phyloP scores from a whole-genome alignment of 1,284 basidiomycete genomes.

The Ceratobasidium sp. region DNA sequence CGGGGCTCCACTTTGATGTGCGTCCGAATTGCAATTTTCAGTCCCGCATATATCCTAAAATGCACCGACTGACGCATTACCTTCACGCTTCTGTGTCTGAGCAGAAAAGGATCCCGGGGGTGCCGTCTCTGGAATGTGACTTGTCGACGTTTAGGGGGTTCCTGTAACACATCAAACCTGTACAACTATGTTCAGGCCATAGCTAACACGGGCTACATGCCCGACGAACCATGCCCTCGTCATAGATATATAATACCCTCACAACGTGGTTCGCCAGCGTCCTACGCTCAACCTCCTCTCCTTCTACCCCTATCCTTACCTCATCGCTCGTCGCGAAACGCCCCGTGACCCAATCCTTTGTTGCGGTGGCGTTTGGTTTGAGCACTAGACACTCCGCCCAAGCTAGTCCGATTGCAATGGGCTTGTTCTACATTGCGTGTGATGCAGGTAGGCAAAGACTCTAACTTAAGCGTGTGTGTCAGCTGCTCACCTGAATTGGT shows the following conservation, averaged over 20 bases:
- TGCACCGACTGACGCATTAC: background rate
- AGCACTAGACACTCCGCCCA: slow-evolving; percentile 1
- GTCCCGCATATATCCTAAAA: background rate
- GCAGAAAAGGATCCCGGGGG: background rate
- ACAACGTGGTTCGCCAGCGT: background rate
- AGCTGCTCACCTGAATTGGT: background rate
- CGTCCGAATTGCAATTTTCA: background rate
- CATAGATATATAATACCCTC: background rate
- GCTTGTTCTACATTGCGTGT: slow-evolving; percentile 14
- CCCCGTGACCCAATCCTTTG: background rate
- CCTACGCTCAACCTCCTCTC: background rate
- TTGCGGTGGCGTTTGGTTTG: background rate
- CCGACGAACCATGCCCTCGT: background rate
- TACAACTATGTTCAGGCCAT: no score
- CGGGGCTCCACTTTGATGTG: background rate
- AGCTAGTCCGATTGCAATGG: slow-evolving; percentile 19
- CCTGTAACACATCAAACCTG: no score
- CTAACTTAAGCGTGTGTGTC: background rate
- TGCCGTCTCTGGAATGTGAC: no score
- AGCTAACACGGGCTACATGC: background rate
- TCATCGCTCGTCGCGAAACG: background rate
- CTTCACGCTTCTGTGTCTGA: background rate
- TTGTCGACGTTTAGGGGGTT: no score
- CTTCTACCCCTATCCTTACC: background rate
- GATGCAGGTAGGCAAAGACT: slow-evolving; percentile 7